These are phyloP conservation scores for Septoria petroselini DNA, from an alignment of 2,329 filamentous ascomycete genomes.

Conservation along the genomic window DNA sequence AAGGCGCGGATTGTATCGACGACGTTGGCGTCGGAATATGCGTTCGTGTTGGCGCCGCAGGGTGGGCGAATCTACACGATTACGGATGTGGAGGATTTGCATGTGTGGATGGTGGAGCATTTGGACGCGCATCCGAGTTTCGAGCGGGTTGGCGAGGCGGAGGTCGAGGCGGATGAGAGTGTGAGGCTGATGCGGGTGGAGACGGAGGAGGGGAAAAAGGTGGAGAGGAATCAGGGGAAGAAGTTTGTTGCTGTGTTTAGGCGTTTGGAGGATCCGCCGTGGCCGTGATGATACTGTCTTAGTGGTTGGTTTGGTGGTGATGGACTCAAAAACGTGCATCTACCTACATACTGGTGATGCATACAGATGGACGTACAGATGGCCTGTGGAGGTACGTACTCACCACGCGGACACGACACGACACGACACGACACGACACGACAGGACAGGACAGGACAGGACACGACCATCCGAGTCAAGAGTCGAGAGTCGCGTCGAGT, in stretches of 20 bases:
- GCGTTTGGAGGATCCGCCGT: slow-evolving; percentile 73
- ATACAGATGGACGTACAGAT: too few relatives aligned
- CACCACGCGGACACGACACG: too few relatives aligned
- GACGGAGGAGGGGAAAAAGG: slow-evolving; percentile 98
- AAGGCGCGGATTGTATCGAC: slow-evolving; percentile 91
- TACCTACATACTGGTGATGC: too few relatives aligned
- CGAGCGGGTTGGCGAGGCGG: slow-evolving; percentile 63
- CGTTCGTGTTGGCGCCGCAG: slow-evolving; percentile 75
- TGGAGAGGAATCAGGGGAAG: slow-evolving; percentile 79
- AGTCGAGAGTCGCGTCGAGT: too few relatives aligned
- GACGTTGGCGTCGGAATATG: slow-evolving; percentile 88
- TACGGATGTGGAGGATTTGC: slow-evolving; percentile 92
- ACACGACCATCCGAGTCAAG: too few relatives aligned
- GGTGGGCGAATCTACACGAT: slow-evolving; percentile 93
- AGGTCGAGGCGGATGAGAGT: slow-evolving; percentile 66
- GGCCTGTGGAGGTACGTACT: too few relatives aligned
- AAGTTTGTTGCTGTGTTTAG: slow-evolving; percentile 91
- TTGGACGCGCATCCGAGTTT: slow-evolving; percentile 76
- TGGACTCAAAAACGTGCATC: too few relatives aligned
- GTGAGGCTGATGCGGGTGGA: slow-evolving; percentile 72
- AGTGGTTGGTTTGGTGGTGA: neutral
- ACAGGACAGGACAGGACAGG: too few relatives aligned
- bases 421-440: too few relatives aligned
- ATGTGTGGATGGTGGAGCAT: slow-evolving; percentile 88
- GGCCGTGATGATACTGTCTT: slow-evolving; percentile 48